Evolutionary conservation across 176 grass and related monocot genomes (phyloP).

Genomic region (Oryza brachyantha): DNA sequence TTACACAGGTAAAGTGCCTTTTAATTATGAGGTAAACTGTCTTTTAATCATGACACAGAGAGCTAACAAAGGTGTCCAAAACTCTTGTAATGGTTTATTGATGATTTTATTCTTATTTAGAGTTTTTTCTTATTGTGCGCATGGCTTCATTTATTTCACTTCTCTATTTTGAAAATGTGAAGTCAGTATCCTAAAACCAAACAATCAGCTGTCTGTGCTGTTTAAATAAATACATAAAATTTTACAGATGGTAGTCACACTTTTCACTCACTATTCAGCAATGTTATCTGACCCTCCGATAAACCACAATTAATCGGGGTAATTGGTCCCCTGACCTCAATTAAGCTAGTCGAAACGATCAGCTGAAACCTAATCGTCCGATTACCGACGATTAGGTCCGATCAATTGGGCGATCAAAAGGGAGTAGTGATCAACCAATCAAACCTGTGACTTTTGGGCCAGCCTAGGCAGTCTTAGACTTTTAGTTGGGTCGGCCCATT

Average conservation of each 20-base stretch:
- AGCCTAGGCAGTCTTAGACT: too few relatives aligned
- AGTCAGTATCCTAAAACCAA: constrained; percentile 9
- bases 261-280: background rate
- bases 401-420: too few relatives aligned
- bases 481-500: too few relatives aligned
- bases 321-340: too few relatives aligned
- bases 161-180: background rate
- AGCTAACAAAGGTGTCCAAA: background rate
- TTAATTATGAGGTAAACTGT: constrained; percentile 29
- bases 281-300: too few relatives aligned
- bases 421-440: too few relatives aligned
- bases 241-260: background rate
- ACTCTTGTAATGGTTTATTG: background rate
- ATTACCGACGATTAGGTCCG: too few relatives aligned
- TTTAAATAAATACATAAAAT: background rate
- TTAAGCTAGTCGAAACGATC: too few relatives aligned
- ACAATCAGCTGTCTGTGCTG: background rate
- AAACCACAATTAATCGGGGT: too few relatives aligned
- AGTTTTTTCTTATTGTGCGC: background rate
- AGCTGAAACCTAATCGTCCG: too few relatives aligned
- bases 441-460: too few relatives aligned
- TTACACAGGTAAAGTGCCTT: constrained; percentile 55
- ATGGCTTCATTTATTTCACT: background rate
- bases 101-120: background rate
- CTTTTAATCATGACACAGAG: background rate